Percentiles rank a stretch among this genome's conserved stretches.
phyloP scores from a whole-genome alignment of 177 flowering plant species.

The Telopea speciosissima region DNA sequence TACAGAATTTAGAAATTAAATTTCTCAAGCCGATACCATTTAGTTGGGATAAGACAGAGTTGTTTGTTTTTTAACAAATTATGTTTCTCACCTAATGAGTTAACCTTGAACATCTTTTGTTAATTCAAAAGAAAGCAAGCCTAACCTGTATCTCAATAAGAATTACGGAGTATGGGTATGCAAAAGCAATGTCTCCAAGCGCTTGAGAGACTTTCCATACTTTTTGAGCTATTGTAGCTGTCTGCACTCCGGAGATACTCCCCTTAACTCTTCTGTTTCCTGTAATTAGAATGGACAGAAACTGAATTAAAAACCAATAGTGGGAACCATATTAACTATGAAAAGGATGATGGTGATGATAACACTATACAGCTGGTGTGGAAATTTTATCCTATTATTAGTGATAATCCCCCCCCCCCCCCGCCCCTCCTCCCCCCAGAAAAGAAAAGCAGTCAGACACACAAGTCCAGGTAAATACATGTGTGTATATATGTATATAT shows the following conservation, averaged over 20 bases:
- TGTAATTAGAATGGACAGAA: conserved; percentile 25
- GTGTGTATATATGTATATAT: too few species aligned
- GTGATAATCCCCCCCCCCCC: too few species aligned
- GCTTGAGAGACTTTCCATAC: conserved; percentile 59
- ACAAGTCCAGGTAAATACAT: too few species aligned
- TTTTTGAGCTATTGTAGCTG: conserved; percentile 35
- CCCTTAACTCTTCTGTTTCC: conserved; percentile 26
- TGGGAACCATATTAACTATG: not conserved
- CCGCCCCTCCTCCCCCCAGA: too few species aligned
- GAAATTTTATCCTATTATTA: too few species aligned
- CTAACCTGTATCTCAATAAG: conserved; percentile 70
- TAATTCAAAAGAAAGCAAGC: not conserved
- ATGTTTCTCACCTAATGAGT: not conserved
- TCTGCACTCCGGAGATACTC: conserved; percentile 42
- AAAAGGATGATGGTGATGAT: too few species aligned
- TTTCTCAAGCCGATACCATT: too few species aligned
- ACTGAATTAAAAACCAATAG: not conserved
- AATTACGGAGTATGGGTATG: conserved; percentile 61
- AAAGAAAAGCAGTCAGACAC: too few species aligned
- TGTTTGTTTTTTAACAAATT: too few species aligned
- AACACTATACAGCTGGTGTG: too few species aligned
- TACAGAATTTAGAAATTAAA: not conserved
- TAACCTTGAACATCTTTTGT: not conserved
- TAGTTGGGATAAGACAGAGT: too few species aligned
- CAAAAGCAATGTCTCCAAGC: conserved; percentile 80